Base-by-base conservation (phyloP, 2,329 filamentous ascomycete genomes). In the Alternaria brassicicola region DNA sequence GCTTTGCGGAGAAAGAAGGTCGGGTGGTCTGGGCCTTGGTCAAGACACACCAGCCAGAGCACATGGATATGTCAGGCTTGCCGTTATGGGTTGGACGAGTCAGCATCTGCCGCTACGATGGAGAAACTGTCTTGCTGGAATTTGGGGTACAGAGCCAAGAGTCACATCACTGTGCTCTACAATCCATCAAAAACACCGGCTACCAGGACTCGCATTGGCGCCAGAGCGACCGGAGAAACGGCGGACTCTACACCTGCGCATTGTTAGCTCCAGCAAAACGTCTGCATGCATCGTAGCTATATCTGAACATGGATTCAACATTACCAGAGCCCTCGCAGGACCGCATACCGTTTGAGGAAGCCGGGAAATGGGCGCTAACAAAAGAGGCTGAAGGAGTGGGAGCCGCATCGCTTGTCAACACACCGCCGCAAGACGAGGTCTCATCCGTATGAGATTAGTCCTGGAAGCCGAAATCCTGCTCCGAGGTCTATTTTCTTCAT, bases 1-100 rank as follows among this genome's bases (percentile, higher is more conserved):
- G 89, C 89, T 0, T 81, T 86, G 69, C 77, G 88, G 31, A 79
- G 89, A 26, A 87, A 0, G 88, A 90, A 68, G 87, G 91, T n/a
- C 89, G 88, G 0, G 55, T 76, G 1, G 88, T 89, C 66, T 95
- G 91, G 91, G 91, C 1, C 80, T 94, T 6, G 0, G 80, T 80
- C 12, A 82, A 78, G n/a, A 92, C 90, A 0, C 95, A 66, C 90
- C 92, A 0, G 84, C 82, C 1, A 83, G 82, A 19, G 92, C 91
- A 0, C 78, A 95, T 9, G 85, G 86, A 31, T 63, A 68, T 45
- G 89, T 93, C 3, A 94, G 95, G 91, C 78, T 94, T 19, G 91
- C 91, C 0, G 93, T 95, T 89, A 91, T 2, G 91, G 92, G 0
- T 90, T 91, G 0, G 95, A 95, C 75, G 92, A 92, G 0, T 91